Evolutionary conservation across 176 grass and related monocot species (phyloP).

Genomic region (Melocanna baccifera): DNA sequence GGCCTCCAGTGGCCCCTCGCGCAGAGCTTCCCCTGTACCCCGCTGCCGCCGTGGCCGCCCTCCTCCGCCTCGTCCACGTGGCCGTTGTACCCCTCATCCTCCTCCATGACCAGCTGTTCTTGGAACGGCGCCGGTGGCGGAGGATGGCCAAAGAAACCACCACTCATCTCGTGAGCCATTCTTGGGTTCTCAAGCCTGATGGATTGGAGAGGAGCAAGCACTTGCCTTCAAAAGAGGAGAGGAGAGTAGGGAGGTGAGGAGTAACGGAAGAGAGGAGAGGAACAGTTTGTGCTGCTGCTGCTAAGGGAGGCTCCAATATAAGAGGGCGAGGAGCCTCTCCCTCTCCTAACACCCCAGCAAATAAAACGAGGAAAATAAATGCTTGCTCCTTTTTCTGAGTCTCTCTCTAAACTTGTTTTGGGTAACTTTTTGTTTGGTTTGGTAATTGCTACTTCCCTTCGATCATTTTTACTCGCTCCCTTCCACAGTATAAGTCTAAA

Average conservation of each 20-base stretch:
- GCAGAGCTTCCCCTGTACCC: slow-evolving; percentile 49
- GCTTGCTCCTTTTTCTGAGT: background rate
- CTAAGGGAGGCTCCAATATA: slow-evolving; percentile 36
- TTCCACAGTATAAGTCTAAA: too few species aligned
- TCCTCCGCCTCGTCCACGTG: slow-evolving; percentile 28
- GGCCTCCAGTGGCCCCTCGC: slow-evolving; percentile 72
- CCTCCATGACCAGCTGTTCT: background rate
- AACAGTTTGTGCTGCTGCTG: slow-evolving; percentile 19
- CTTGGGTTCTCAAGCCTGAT: background rate
- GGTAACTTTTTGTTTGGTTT: background rate
- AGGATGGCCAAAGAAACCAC: slow-evolving; percentile 21
- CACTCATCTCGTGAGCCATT: slow-evolving; percentile 33
- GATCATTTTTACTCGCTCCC: too few species aligned
- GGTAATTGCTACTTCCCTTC: background rate
- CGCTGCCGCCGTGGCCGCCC: background rate
- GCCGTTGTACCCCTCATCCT: slow-evolving; percentile 19
- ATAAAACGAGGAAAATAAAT: slow-evolving; percentile 27
- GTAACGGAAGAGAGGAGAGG: slow-evolving; percentile 15
- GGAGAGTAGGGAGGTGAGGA: background rate
- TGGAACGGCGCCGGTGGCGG: slow-evolving; percentile 20
- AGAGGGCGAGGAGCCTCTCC: background rate
- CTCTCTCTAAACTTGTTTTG: slow-evolving; percentile 8
- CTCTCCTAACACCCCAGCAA: background rate
- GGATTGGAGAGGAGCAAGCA: background rate
- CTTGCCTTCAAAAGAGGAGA: background rate